A percentile compares a stretch with the other conserved stretches of the same genome.
phyloP scores from a whole-genome alignment of 768 basidiomycete species.

The Mrakia hoshinonis region DNA sequence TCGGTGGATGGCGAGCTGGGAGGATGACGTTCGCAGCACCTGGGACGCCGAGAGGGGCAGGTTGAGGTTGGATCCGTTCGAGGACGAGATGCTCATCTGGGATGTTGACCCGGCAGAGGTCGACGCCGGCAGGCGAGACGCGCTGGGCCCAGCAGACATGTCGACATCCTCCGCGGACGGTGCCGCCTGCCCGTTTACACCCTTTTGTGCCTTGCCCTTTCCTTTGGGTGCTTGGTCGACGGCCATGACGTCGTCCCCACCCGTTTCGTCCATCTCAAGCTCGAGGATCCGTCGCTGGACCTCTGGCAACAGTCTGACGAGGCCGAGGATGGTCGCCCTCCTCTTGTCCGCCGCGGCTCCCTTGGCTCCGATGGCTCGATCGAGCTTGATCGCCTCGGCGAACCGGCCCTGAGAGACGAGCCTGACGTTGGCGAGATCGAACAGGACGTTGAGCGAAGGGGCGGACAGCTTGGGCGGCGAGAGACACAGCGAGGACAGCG shows the following conservation, averaged over 20 bases:
- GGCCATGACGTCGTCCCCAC: not conserved
- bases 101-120: not conserved
- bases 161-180: conserved; percentile 2
- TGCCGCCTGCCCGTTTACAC: not conserved
- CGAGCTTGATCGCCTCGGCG: conserved; percentile 64
- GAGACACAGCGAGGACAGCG: conserved; percentile 54
- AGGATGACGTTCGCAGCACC: conserved; percentile 20
- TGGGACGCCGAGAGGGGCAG: conserved; percentile 26
- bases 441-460: conserved; percentile 52
- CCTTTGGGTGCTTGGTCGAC: not conserved
- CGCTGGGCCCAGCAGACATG: not conserved
- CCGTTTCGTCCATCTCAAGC: conserved; percentile 47
- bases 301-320: conserved; percentile 55
- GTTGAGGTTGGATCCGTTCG: not conserved
- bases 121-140: not conserved
- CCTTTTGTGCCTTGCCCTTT: not conserved
- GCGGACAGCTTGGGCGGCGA: conserved; percentile 45
- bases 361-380: conserved; percentile 49
- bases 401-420: conserved; percentile 65
- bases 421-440: conserved; percentile 70
- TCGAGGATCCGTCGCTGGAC: conserved; percentile 60
- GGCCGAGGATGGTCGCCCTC: conserved; percentile 60
- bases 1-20: conserved; percentile 24
- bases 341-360: conserved; percentile 45
- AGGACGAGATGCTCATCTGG: not conserved